Evolutionary conservation across 345 rosid genomes (phyloP), one percentile per base, ranked within the genome.

Genomic region (Gossypium australe): DNA sequence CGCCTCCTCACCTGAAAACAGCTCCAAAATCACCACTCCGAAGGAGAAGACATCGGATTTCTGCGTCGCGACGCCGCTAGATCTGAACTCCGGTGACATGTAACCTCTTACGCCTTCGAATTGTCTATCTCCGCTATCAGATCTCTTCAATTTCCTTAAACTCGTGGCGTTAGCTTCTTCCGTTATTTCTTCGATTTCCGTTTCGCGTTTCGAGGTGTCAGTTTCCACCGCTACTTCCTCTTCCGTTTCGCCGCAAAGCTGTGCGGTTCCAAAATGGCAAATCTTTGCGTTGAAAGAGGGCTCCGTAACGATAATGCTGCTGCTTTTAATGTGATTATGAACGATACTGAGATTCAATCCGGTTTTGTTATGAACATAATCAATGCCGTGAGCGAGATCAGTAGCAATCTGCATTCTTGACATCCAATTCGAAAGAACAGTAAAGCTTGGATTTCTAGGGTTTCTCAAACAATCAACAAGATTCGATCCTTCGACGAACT

Each of bases 221-320:
- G 8, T 61, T 79, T 13, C 70, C 27, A 22, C 34, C 71, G 48
- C 64, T 47, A 81, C 79, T 24, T 76, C 67, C 67, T 82, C 93
- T 17, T 78, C 85, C 2, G 79, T 78, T 78, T 94, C 98, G 3
- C 98, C 98, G 53, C 95, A 91, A 34, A 94, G 78, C 75, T 88
- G 94, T 34, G 95, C 95, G 2, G 97, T 78, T 1, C 98, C 98
- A 75, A 94, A 92, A 73, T 92, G 94, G 62, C 97, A 92, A 74
- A 94, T 83, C 84, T 82, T 90, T 0, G 89, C 97, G 56, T 81
- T 81, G 62, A 87, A 83, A 34, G 82, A 74, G 0, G 97, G 90
- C 76, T 91, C 94, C 25, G 94, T 88, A 11, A 94, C 83, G 24
- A 91, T 69, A 49, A 94, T 79, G 56, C 89, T 86, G 9, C 88